Base-by-base conservation (phyloP, 768 basidiomycete species). In the Phylloporus scabripes region DNA sequence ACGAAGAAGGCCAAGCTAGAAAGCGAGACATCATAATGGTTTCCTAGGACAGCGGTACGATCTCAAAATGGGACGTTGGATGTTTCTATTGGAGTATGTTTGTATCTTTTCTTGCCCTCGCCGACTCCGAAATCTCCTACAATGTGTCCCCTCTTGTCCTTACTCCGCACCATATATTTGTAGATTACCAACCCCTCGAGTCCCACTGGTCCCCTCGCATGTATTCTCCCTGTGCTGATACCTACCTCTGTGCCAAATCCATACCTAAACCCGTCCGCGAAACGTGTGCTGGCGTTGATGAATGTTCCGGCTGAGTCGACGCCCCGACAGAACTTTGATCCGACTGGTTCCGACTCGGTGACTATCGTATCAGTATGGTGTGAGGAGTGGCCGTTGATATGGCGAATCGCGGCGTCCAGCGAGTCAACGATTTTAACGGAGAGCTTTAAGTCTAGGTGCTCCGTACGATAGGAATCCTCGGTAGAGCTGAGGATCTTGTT, bases 211-310 rank as follows among this genome's bases (percentile, higher is more conserved):
- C 96, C 96, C 36, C 95, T 77, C 14, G 96, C 94, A 62, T 99
- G 96, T 48, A 96, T 95, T 62, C 89, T 83, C 1, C 95, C 94
- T 0, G 96, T 99, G 65, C 87, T 89, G 60, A 99, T 96, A 8
- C 96, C 96, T 0, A 99, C 95, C 69, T 98, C 96, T 5, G 96
- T 94, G 2, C 96, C 96, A 56, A 96, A 93, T 0, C 96, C 96
- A 63, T 92, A 98, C 52, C 95, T 71, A 70, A 94, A 96, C 11
- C 96, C 95, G 66, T 99, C 96, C 0, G 94, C 86, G 64, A 99
- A 98, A 32, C 96, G 79, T 9, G 96, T 97, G 61, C 87, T 92
- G 7, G 94, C 94, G 60, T 99, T 98, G 51, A 95, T 79, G 60
- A 87, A 99, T 5, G 91, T 91, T 26, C 93, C 91, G 1, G 95